These are phyloP conservation scores for Zygoascus meyerae DNA, from an alignment of 1,139 yeast species.

Conservation along the genomic window DNA sequence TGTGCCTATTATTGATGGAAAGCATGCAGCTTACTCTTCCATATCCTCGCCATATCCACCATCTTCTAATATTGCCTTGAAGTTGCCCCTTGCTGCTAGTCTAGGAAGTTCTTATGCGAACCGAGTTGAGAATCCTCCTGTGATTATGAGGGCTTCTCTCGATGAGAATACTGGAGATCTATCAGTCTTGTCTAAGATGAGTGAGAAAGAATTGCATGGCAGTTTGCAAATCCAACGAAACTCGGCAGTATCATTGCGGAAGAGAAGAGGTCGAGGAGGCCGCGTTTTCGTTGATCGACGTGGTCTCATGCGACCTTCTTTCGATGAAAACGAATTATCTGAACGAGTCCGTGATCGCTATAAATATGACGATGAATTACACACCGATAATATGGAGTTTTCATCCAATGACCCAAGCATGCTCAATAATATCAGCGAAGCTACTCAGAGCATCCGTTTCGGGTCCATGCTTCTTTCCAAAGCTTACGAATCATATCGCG, in stretches of 20 bases:
- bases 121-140: constrained; percentile 27
- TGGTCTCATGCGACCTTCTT: constrained; percentile 33
- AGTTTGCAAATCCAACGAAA: constrained; percentile 29
- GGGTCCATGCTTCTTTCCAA: constrained; percentile 88
- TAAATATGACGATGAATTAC: constrained; percentile 65
- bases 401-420: constrained; percentile 59
- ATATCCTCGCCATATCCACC: constrained; percentile 72
- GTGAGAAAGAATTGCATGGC: constrained; percentile 26
- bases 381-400: constrained; percentile 46
- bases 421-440: constrained; percentile 75
- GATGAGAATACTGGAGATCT: constrained; percentile 20
- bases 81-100: constrained; percentile 28
- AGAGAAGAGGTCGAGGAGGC: constrained; percentile 70
- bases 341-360: constrained; percentile 48
- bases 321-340: constrained; percentile 1
- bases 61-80: constrained; percentile 38
- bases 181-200: constrained; percentile 19
- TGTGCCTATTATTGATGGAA: constrained; percentile 42
- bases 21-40: constrained; percentile 75
- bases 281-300: constrained; percentile 69
- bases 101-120: constrained; percentile 28
- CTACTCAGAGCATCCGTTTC: constrained; percentile 83
- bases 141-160: constrained; percentile 21
- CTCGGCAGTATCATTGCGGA: constrained; percentile 50
- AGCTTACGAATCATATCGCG: constrained; percentile 65